These are phyloP conservation scores for Leccinum incarnatum DNA, from an alignment of 768 basidiomycete genomes.

Conservation along the genomic window DNA sequence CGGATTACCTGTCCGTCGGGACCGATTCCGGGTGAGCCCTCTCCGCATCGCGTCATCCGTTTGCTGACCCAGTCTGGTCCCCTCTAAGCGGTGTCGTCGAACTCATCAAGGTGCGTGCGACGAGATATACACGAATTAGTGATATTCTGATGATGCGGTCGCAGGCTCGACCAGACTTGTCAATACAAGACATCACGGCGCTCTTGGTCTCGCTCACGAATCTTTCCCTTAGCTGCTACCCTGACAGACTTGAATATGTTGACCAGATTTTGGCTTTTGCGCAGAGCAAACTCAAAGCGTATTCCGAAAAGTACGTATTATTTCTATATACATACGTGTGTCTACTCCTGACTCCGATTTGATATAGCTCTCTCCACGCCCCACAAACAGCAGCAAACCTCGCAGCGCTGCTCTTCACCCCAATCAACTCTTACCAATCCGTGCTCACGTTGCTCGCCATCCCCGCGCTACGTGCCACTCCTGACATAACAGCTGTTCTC, in stretches of 20 bases:
- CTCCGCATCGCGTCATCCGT: too few relatives aligned
- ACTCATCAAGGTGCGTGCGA: constrained; percentile 78
- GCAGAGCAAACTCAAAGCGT: too few relatives aligned
- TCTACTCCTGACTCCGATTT: too few relatives aligned
- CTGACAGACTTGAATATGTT: constrained; percentile 96
- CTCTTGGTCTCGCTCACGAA: constrained; percentile 94
- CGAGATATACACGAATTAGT: neutral
- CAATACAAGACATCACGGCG: constrained; percentile 95
- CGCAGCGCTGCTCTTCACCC: constrained; percentile 87
- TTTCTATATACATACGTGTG: constrained; percentile 35
- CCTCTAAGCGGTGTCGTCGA: constrained; percentile 87
- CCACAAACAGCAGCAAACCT: constrained; percentile 87
- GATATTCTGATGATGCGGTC: constrained; percentile 1
- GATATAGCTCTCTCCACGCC: constrained; percentile 72
- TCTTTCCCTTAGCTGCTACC: constrained; percentile 88
- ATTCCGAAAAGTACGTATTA: too few relatives aligned
- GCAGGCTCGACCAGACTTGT: constrained; percentile 93
- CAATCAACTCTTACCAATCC: constrained; percentile 95
- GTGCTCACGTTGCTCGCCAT: constrained; percentile 97
- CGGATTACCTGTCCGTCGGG: too few relatives aligned
- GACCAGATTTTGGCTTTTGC: too few relatives aligned
- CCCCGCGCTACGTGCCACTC: constrained; percentile 81
- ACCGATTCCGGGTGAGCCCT: too few relatives aligned
- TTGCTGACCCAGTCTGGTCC: too few relatives aligned
- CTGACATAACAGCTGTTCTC: constrained; percentile 81